Base-by-base conservation (phyloP, 2,329 filamentous ascomycete species). In the Colletotrichum incanum region DNA sequence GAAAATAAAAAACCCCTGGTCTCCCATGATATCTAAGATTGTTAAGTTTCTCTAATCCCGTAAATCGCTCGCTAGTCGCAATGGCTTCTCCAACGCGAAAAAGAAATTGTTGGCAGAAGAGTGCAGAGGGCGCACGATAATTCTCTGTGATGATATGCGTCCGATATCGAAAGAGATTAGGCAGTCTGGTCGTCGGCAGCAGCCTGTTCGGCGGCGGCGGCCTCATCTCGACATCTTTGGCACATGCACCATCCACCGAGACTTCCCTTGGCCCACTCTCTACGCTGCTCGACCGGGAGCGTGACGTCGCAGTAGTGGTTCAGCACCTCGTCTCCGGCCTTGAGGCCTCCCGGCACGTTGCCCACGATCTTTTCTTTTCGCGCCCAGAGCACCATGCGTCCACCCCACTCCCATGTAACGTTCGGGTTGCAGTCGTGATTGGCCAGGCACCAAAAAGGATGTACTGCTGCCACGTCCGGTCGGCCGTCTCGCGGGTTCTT, bases 361-460 rank as follows among this genome's bases (percentile, higher is more conserved):
- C 87, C 88, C 7, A 88, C 82, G 5, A 93, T 85, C 47, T 90
- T 84, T 74, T 87, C 83, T 73, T 90, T 85, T 59, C 91, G 85
- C 2, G 90, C 89, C 85, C 86, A 90, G 72, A 96, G 89, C 45
- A 90, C 88, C 88, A 96, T 95, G 64, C 88, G 88, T 1, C 93
- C 93, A 37, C 93, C 91, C 94, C 95, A 98, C 78, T 97, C 94
- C 96, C 96, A 99, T 4, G 90, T 90, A 49, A 98, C 95, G 80
- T 98, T 98, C 11, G 96, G 96, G 79, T 98, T 92, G 82, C 96
- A 99, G 80, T 95, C 94, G 80, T 99, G 96, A 78, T 99, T 99
- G 37, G 96, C 95, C 39, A 98, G 87, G 82, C 95, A 98, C 95
- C 96, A 99, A 76, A 97, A 91, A 2, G 96, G 95, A 83, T 98